Evolutionary conservation across 176 grass and related monocot genomes (phyloP).

Genomic region (Miscanthus lutarioriparius): DNA sequence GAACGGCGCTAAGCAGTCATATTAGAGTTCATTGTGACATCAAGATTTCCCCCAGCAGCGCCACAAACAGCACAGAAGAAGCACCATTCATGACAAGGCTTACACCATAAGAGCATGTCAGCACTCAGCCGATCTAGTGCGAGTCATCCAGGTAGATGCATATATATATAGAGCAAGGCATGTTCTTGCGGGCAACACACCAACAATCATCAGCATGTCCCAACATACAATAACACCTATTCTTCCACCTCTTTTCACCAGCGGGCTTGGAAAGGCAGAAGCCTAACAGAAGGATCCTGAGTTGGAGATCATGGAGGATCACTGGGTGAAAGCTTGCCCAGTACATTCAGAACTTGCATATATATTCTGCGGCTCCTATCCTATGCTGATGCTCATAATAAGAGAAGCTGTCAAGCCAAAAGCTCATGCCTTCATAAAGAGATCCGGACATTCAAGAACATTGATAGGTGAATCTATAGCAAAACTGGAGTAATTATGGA

Average conservation of each 20-base stretch:
- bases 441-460: too few species aligned
- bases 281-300: conserved; percentile 36
- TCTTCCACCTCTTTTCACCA: conserved; percentile 36
- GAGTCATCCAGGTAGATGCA: neutral
- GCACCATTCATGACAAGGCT: neutral
- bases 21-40: neutral
- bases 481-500: too few species aligned
- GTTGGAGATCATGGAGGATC: conserved; percentile 14
- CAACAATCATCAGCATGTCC: conserved; percentile 1
- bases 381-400: too few species aligned
- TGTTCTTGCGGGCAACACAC: neutral
- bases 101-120: neutral
- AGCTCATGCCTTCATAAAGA: too few species aligned
- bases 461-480: too few species aligned
- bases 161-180: neutral
- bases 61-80: neutral
- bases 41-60: neutral
- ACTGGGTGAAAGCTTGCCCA: conserved; percentile 42
- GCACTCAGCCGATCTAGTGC: neutral
- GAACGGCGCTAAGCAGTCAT: neutral
- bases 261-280: conserved; percentile 20
- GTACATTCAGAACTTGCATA: neutral
- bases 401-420: too few species aligned
- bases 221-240: too few species aligned
- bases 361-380: too few species aligned